A percentile compares a stretch with the other conserved stretches of the same genome.
Conservation (phyloP, 2,329 filamentous ascomycete genomes). For the Xylaria polymorpha region DNA sequence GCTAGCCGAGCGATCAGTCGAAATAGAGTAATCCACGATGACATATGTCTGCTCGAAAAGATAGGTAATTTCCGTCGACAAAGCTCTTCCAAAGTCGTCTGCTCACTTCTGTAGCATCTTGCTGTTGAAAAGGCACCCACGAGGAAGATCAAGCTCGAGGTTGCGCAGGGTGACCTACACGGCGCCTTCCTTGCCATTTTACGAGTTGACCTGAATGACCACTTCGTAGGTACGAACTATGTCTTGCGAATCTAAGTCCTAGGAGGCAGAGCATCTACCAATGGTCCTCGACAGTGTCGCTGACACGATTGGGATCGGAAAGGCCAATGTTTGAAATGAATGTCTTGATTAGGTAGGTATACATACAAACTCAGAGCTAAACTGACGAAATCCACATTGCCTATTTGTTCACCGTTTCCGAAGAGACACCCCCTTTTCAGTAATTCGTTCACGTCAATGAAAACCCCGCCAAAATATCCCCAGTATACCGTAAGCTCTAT, state of each 20-base stretch:
- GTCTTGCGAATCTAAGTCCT: constrained; percentile 91
- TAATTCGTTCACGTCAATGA: too few species aligned
- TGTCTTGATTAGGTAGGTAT: constrained; percentile 94
- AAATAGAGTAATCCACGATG: constrained; percentile 92
- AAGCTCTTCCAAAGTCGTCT: constrained; percentile 82
- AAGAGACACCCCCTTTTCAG: too few species aligned
- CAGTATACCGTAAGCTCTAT: neutral
- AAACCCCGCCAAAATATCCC: too few species aligned
- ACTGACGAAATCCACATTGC: too few species aligned
- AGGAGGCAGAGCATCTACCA: constrained; percentile 92
- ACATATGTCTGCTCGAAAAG: constrained; percentile 93
- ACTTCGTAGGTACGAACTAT: constrained; percentile 97
- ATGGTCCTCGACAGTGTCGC: constrained; percentile 83
- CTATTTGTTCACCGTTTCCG: too few species aligned
- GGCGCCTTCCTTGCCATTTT: constrained; percentile 92
- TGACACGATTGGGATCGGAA: constrained; percentile 85
- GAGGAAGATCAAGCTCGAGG: constrained; percentile 90
- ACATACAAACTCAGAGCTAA: constrained; percentile 59
- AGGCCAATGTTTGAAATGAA: constrained; percentile 90
- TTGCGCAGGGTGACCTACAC: constrained; percentile 98
- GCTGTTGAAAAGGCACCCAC: constrained; percentile 80
- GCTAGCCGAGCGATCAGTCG: constrained; percentile 79
- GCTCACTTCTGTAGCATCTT: constrained; percentile 85
- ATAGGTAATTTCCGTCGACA: constrained; percentile 82
- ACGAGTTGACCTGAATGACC: constrained; percentile 96